Evolutionary conservation across 2,329 filamentous ascomycete genomes (phyloP), one percentile per base, ranked within the genome.

Genomic region (Botrytis byssoidea): DNA sequence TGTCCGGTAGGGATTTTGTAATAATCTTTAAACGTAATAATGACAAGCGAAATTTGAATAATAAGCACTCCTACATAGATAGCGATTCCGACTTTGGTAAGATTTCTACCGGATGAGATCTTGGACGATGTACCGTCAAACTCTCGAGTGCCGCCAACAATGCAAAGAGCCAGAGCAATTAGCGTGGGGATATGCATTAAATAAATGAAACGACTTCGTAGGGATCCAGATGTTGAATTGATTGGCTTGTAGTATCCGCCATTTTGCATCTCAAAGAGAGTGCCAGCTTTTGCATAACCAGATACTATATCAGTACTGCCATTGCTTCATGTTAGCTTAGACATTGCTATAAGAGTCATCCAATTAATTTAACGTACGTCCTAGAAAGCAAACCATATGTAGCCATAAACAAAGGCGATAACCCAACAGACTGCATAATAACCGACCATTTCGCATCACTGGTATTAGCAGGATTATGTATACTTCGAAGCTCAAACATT

Each of bases 21-120:
- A 42, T 79, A 71, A 25, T 78, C 77, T n/a, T 74, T 76, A 59
- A 78, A 74, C 7, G 79, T 77, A 35, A 78, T 72, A 40, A 81
- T 32, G 0, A 73, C 67, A 9, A 81, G 73, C 2, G 73, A 29
- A 20, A 77, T 70, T 3, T 78, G 74, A 14, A 79, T 68, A 3
- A 80, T 59, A 40, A 80, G 82, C 22, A 79, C 74, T 57, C 79
- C 64, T 20, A 82, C 51, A 66, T 81, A 81, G n/a, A 81, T 76
- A 5, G 74, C 71, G 35, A 81, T 71, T 25, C 78, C 78, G 48
- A 76, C 75, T 71, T 80, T 79, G 22, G 75, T 76, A 61, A 78
- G 61, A 20, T 73, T 77, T 44, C 77, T 74, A 8, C 78, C 76
- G 3, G 73, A 68, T 51, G 75, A 70, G n/a, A 78, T 65, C 25